A percentile compares a stretch with the other conserved stretches of the same genome.
phyloP scores from a whole-genome alignment of 2,329 filamentous ascomycete species.

The Trichoderma gracile region DNA sequence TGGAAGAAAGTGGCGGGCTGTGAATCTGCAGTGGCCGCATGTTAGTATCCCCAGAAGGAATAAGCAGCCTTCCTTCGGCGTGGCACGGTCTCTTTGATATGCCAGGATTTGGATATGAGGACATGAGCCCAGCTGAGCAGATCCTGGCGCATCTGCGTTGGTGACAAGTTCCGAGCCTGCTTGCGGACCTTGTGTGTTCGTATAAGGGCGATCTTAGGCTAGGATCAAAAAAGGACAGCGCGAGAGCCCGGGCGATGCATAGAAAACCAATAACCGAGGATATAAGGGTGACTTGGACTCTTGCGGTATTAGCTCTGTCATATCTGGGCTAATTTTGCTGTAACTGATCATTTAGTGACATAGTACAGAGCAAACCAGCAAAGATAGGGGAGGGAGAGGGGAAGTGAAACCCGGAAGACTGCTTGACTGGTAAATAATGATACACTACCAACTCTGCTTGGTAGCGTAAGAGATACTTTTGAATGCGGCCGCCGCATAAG shows the following conservation, averaged over 20 bases:
- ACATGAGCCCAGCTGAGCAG: conserved; percentile 4
- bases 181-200: not conserved
- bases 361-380: too few relatives aligned
- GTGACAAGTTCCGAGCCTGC: conserved; percentile 1
- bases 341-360: not conserved
- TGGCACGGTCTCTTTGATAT: conserved; percentile 8
- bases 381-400: not conserved
- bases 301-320: too few relatives aligned
- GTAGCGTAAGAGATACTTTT: conserved; percentile 5
- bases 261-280: conserved; percentile 9
- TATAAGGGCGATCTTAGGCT: conserved; percentile 3
- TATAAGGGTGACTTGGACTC: not conserved
- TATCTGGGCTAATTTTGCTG: not conserved
- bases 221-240: not conserved
- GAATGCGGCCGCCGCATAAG: conserved; percentile 10
- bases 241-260: not conserved
- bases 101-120: not conserved
- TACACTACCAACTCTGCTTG: not conserved
- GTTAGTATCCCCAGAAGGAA: not conserved
- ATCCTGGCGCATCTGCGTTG: conserved; percentile 17
- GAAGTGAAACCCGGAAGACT: not conserved
- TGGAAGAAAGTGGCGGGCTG: not conserved
- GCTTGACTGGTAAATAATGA: not conserved
- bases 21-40: not conserved
- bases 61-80: not conserved